A percentile compares a stretch with the other conserved stretches of the same genome.
These are phyloP conservation scores for Theileria parva DNA, from an alignment of 169 alveolate species.

Conservation along the genomic window DNA sequence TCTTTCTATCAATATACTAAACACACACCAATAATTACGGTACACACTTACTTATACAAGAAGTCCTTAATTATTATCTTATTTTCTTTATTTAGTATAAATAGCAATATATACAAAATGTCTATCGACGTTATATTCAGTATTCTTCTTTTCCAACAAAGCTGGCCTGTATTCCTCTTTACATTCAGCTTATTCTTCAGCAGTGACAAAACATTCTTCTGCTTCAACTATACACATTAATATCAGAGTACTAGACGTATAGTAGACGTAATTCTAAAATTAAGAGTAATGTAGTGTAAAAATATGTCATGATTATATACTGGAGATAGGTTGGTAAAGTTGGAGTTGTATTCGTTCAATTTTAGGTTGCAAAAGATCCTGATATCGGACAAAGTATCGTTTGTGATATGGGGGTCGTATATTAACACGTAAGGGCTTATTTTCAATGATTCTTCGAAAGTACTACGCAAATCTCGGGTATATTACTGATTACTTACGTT, in stretches of 20 bases:
- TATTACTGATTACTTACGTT: conserved; percentile 31
- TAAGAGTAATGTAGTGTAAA: neutral
- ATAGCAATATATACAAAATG: conserved; percentile 47
- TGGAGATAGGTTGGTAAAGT: conserved; percentile 45
- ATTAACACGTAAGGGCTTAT: conserved; percentile 60
- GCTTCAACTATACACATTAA: conserved; percentile 16
- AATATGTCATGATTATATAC: neutral
- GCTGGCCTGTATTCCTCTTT: conserved; percentile 33
- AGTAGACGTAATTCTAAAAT: neutral
- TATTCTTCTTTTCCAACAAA: conserved; percentile 57
- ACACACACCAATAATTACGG: neutral
- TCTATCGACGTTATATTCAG: conserved; percentile 46
- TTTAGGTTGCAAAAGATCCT: conserved; percentile 61
- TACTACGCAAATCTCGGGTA: conserved; percentile 8
- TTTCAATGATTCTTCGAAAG: conserved; percentile 60
- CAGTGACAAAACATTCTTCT: conserved; percentile 49
- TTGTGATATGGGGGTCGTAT: conserved; percentile 48
- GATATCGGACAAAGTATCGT: conserved; percentile 54
- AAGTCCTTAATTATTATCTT: conserved; percentile 49
- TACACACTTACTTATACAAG: conserved; percentile 34
- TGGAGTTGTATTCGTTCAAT: conserved; percentile 63
- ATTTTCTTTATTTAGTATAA: conserved; percentile 31
- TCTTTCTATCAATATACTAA: conserved; percentile 40
- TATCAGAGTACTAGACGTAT: neutral
- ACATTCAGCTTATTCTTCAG: conserved; percentile 37